Base-by-base conservation (phyloP, 768 basidiomycete species). In the Rossbeevera mucosa region DNA sequence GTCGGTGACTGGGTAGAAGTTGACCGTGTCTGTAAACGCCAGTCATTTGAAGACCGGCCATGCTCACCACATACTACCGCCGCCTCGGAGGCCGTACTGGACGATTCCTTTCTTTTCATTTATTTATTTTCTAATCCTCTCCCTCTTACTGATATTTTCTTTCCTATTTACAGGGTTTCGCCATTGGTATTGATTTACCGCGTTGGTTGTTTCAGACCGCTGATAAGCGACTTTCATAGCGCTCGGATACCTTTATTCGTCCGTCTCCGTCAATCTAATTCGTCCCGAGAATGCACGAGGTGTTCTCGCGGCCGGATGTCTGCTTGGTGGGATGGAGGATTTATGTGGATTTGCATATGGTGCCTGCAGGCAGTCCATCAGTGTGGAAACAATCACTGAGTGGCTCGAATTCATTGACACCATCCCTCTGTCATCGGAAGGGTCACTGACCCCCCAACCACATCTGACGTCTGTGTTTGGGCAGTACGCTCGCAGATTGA, bases 291-390 rank as follows among this genome's bases (percentile, higher is more conserved):
- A 94, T 71, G 87, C 91, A 51, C 83, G 91, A 64, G 85, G 83
- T 18, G 87, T 92, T 33, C 82, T 95, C 46, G 89, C 91, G 43
- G 87, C 91, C 42, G 88, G 86, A 13, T 90, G 85, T 69, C 75
- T 92, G 29, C 80, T 94, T 42, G 90, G 89, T 48, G 91, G 89
- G 41, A 88, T 94, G 87, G 83, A 91, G 42, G 89, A 94, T 30
- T 74, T 94, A 30, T 87, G 85, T 69, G 78, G 78, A 57, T 85
- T 85, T 62, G 81, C 92, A 20, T 94, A 93, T 68, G 80, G 82
- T 48, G 73, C 82, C 44, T 91, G 88, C 74, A 80, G 81, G 60
- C 81, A 80, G 53, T 88, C 87, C 36, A 85, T 95, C 71, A 78
- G 76, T 42, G 76, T 86, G 59, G 84, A 88, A 52, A 89, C 82